Base-by-base conservation (phyloP, 495 filamentous ascomycete species). In the Trichoderma erinaceum region DNA sequence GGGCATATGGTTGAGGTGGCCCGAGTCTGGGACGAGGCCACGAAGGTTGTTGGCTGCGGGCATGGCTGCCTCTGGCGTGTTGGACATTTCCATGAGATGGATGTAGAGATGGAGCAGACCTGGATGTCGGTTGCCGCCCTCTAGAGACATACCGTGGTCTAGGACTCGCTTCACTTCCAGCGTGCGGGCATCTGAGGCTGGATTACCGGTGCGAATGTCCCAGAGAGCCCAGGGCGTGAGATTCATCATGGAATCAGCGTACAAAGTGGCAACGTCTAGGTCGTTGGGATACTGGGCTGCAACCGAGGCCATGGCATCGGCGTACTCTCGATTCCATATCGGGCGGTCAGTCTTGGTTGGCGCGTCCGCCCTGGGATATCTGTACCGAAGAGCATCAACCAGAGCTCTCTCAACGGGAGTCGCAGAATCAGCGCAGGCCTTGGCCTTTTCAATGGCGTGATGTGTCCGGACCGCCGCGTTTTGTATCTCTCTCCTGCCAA, bases 1-100 rank as follows among this genome's bases (percentile, higher is more conserved):
- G 0, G 88, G 88, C 89, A 91, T 91, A 70, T 91, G 89, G 63
- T 87, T 82, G n/a, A 91, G 78, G 71, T 91, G 89, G 4, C 89
- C 89, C 0, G 86, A 80, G 66, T 90, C 87, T 0, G 89, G 88
- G 0, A 88, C 82, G 1, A 90, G 79, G 0, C 81, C 82, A 2
- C 87, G 84, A 3, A 91, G 81, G 52, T 80, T 78, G 67, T 89
- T 84, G 0, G 88, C 87, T 7, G 79, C 78, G 2, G 75, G 74
- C 3, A 90, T 74, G 0, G 85, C 88, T 6, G 70, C 73, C 67
- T 90, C 88, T 0, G 89, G 89, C 1, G 80, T 80, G 0, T 74
- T 69, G 3, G 87, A 90, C 88, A 90, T 90, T 72, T 92, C 88
- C 85, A 89, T 89, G 16, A 90, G 78, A 71, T 92, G 89, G 66